Conservation (phyloP, 495 filamentous ascomycete genomes). For the Penicillium lividum region DNA sequence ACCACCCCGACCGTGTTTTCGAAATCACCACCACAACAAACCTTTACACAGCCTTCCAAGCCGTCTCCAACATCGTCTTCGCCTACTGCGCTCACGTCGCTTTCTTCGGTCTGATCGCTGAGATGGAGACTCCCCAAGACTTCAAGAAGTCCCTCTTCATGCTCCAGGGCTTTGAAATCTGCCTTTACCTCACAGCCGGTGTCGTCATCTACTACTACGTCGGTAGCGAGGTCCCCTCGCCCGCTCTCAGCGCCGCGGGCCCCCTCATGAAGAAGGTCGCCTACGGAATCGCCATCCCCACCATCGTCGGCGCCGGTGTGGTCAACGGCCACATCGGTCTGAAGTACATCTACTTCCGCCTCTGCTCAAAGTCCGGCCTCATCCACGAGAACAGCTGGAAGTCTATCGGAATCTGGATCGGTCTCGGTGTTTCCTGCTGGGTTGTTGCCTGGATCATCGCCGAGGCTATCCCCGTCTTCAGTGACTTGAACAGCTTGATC, state of each 20-base stretch:
- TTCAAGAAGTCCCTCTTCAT: conserved; percentile 66
- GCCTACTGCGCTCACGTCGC: conserved; percentile 65
- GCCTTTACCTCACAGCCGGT: conserved; percentile 67
- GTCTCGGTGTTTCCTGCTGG: conserved; percentile 56
- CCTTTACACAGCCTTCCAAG: conserved; percentile 42
- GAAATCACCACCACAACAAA: conserved; percentile 32
- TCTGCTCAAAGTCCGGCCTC: conserved; percentile 53
- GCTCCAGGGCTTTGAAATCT: conserved; percentile 64
- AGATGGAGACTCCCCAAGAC: conserved; percentile 69
- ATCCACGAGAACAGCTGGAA: conserved; percentile 56
- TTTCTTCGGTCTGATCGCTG: conserved; percentile 76
- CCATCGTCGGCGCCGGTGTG: conserved; percentile 67
- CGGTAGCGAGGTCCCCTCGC: conserved; percentile 63
- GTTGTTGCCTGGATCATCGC: conserved; percentile 68
- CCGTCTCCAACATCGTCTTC: conserved; percentile 55
- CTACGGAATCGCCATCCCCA: conserved; percentile 77
- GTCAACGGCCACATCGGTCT: conserved; percentile 64
- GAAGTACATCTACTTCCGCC: conserved; percentile 68
- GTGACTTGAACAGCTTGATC: conserved; percentile 55
- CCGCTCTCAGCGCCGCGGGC: conserved; percentile 69
- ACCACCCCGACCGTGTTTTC: conserved; percentile 26
- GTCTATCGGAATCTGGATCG: conserved; percentile 52
- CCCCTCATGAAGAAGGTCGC: conserved; percentile 68
- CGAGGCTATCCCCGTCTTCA: conserved; percentile 69
- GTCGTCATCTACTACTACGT: conserved; percentile 73